A percentile compares a stretch with the other conserved stretches of the same genome.
Conservation (phyloP, 352 stramenopile genomes). For the Blastocystis sp. region DNA sequence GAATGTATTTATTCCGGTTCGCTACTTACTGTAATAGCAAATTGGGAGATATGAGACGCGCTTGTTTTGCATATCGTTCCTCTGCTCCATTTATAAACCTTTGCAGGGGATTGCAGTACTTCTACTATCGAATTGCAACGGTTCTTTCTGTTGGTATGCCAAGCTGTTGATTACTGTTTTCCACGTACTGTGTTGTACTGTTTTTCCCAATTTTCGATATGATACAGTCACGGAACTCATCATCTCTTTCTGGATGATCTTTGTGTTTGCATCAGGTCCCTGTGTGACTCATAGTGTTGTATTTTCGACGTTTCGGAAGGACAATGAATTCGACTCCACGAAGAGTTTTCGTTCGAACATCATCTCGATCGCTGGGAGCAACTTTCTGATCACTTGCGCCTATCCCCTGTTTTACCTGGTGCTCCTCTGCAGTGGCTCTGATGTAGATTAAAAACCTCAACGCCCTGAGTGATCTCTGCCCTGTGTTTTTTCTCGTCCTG, state of each 20-base stretch:
- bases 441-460: background rate
- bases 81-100: background rate
- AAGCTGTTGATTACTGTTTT: background rate
- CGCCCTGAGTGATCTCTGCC: background rate
- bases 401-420: background rate
- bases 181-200: background rate
- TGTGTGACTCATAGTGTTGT: background rate
- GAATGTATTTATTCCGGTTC: background rate
- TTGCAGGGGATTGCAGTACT: background rate
- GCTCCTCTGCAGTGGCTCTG: background rate
- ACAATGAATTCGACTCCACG: background rate
- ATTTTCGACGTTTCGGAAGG: background rate
- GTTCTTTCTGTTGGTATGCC: background rate
- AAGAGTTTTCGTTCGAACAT: background rate
- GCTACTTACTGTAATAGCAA: background rate
- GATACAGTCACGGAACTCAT: background rate
- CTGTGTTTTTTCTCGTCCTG: background rate
- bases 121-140: background rate
- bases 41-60: conserved; percentile 5
- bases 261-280: background rate
- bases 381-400: background rate
- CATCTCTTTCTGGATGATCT: conserved; percentile 1
- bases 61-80: background rate
- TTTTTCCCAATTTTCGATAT: background rate
- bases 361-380: background rate